Percentiles rank a stretch among this genome's conserved stretches.
These are phyloP conservation scores for Sphaerosporella brunnea DNA, from an alignment of 495 filamentous ascomycete species.

Conservation along the genomic window DNA sequence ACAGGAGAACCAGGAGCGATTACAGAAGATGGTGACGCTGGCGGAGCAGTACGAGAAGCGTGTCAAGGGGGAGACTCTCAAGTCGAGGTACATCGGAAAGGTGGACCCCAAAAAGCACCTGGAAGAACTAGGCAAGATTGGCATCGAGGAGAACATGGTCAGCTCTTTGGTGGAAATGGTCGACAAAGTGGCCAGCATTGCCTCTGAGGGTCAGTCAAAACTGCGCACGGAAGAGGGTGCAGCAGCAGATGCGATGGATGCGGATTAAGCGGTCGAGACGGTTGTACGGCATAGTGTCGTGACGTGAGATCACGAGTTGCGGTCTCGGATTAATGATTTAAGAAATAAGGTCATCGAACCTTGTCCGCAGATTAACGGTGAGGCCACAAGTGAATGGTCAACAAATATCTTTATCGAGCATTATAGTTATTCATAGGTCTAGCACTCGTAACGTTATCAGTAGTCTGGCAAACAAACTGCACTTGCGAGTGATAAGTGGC, in stretches of 20 bases:
- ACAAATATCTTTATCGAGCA: too few species aligned
- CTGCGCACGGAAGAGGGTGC: constrained; percentile 9
- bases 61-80: constrained; percentile 93
- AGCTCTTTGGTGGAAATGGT: constrained; percentile 95
- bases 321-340: too few species aligned
- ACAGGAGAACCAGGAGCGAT: constrained; percentile 60
- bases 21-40: constrained; percentile 71
- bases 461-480: too few species aligned
- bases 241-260: constrained; percentile 22
- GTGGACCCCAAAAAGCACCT: constrained; percentile 98
- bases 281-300: too few species aligned
- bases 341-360: too few species aligned
- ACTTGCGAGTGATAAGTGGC: too few species aligned
- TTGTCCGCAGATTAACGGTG: too few species aligned
- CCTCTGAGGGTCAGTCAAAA: constrained; percentile 14
- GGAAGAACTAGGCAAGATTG: constrained; percentile 82
- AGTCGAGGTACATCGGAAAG: constrained; percentile 98
- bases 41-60: constrained; percentile 96
- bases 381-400: too few species aligned
- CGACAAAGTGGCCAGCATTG: constrained; percentile 72
- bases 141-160: constrained; percentile 98
- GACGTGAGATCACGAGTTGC: too few species aligned
- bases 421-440: too few species aligned
- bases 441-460: too few species aligned
- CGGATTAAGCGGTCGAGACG: too few species aligned